Evolutionary conservation across 2,329 filamentous ascomycete genomes (phyloP).

Genomic region (Fusarium citri): DNA sequence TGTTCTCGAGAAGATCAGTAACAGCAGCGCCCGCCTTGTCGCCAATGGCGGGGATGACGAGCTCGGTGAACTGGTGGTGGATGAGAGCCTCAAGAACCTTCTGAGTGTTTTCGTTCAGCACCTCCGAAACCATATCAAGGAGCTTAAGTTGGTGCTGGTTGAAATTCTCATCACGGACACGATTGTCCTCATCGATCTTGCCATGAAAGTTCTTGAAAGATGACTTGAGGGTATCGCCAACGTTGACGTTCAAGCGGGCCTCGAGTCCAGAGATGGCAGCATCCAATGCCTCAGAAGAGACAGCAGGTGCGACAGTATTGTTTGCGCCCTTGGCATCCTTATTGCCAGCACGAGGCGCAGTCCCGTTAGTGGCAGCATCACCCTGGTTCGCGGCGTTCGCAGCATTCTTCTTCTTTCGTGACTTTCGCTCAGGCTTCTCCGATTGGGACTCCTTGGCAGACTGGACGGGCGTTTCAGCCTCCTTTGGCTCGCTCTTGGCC

Average conservation of each 20-base stretch:
- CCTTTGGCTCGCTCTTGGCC: conserved; percentile 59
- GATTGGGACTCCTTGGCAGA: conserved; percentile 54
- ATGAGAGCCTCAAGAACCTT: conserved; percentile 83
- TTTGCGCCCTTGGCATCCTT: conserved; percentile 51
- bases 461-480: conserved; percentile 58
- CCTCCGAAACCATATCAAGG: conserved; percentile 68
- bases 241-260: conserved; percentile 60
- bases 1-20: conserved; percentile 76
- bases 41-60: conserved; percentile 80
- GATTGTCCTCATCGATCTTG: conserved; percentile 73
- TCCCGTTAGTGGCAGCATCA: conserved; percentile 61
- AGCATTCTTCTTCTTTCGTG: conserved; percentile 73
- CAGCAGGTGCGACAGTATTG: conserved; percentile 40
- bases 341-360: conserved; percentile 51
- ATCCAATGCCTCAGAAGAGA: conserved; percentile 63
- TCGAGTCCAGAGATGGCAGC: conserved; percentile 66
- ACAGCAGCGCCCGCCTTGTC: conserved; percentile 75
- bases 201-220: conserved; percentile 71
- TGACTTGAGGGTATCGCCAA: conserved; percentile 65
- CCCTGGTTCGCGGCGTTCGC: conserved; percentile 54
- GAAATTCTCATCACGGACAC: conserved; percentile 63
- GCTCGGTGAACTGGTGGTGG: conserved; percentile 77
- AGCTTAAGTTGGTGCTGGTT: conserved; percentile 65
- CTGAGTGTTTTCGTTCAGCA: conserved; percentile 72
- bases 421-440: conserved; percentile 72